Evolutionary conservation across 2,329 filamentous ascomycete genomes (phyloP).

Genomic region (Monosporascus cannonballus): DNA sequence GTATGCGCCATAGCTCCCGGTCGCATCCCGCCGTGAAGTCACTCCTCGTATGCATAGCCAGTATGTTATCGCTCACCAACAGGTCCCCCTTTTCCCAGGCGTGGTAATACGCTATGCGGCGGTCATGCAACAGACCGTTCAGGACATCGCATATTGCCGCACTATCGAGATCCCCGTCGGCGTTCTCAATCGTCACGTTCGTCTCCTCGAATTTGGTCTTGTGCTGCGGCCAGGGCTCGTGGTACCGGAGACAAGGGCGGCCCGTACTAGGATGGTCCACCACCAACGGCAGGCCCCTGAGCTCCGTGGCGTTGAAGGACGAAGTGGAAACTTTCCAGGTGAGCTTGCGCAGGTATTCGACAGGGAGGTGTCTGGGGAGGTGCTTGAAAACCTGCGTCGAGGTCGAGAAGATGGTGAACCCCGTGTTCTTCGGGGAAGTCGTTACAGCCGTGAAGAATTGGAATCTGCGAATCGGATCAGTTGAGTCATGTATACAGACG

Average conservation of each 20-base stretch:
- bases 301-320: constrained; percentile 37
- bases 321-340: constrained; percentile 44
- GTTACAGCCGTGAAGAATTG: constrained; percentile 46
- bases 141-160: constrained; percentile 31
- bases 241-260: constrained; percentile 45
- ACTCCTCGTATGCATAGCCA: constrained; percentile 44
- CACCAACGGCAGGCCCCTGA: constrained; percentile 39
- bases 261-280: constrained; percentile 38
- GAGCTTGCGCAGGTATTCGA: constrained; percentile 30
- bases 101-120: constrained; percentile 43
- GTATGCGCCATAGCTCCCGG: constrained; percentile 44
- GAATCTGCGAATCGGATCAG: constrained; percentile 28
- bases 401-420: constrained; percentile 48
- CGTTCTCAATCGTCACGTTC: constrained; percentile 35
- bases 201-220: constrained; percentile 46
- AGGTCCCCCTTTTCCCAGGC: constrained; percentile 50
- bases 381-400: constrained; percentile 44
- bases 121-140: constrained; percentile 40
- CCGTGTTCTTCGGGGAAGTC: constrained; percentile 41
- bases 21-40: constrained; percentile 37
- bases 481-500: background rate
- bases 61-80: constrained; percentile 45
- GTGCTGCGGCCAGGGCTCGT: constrained; percentile 47
- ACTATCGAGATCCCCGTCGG: constrained; percentile 6
- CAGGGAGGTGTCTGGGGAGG: constrained; percentile 30